These are phyloP conservation scores for Geranium incanum DNA, from an alignment of 441 rosid genomes.

Conservation along the genomic window DNA sequence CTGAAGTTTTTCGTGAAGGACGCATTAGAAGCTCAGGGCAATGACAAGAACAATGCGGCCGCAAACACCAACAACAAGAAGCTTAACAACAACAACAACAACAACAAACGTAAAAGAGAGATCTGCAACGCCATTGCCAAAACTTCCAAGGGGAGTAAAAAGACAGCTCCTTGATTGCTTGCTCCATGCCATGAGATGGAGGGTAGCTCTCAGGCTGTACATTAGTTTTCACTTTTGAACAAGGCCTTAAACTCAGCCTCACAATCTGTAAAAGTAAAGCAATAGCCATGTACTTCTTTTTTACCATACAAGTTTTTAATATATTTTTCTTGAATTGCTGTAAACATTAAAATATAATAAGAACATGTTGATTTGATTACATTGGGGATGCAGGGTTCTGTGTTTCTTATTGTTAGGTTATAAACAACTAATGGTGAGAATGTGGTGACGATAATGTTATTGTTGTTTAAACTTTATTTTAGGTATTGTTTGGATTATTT, in stretches of 20 bases:
- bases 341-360: too few species aligned
- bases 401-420: too few species aligned
- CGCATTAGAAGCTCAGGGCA: slow-evolving; percentile 46
- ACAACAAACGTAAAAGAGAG: slow-evolving; percentile 54
- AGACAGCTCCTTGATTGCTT: slow-evolving; percentile 8
- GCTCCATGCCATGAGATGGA: background rate
- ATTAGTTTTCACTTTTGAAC: background rate
- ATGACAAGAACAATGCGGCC: slow-evolving; percentile 18
- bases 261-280: background rate
- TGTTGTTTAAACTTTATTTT: too few species aligned
- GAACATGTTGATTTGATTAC: too few species aligned
- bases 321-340: too few species aligned
- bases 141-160: slow-evolving; percentile 44
- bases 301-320: too few species aligned
- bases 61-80: background rate
- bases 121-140: slow-evolving; percentile 43
- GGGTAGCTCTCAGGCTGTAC: background rate
- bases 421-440: too few species aligned
- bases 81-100: slow-evolving; percentile 19
- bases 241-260: background rate
- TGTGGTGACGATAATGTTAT: too few species aligned
- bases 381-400: too few species aligned
- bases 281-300: background rate
- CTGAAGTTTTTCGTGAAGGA: slow-evolving; percentile 78
- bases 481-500: too few species aligned